These are phyloP conservation scores for Lasiodiplodia sp. DNA, from an alignment of 2,329 filamentous ascomycete species.

Conservation along the genomic window DNA sequence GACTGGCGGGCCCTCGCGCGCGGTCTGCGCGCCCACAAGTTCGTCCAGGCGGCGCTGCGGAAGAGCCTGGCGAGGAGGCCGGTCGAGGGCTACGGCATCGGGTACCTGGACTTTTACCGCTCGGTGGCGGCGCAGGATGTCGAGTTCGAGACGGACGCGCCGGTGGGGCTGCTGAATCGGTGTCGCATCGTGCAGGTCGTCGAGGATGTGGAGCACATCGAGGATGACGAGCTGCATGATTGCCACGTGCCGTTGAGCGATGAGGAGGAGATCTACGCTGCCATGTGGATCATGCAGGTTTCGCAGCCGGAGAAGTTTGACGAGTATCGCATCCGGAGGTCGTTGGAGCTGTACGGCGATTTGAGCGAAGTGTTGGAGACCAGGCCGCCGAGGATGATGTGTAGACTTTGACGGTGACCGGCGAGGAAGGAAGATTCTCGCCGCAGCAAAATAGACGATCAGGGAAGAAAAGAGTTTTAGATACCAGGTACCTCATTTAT, in stretches of 20 bases:
- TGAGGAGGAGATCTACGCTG: conserved; percentile 19
- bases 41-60: conserved; percentile 20
- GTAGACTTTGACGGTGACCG: conserved; percentile 5
- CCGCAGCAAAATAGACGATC: background rate
- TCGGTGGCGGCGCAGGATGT: conserved; percentile 7
- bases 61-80: background rate
- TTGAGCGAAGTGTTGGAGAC: conserved; percentile 10
- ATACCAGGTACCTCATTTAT: background rate
- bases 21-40: conserved; percentile 2
- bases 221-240: conserved; percentile 24
- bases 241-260: conserved; percentile 21
- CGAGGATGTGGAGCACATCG: conserved; percentile 2
- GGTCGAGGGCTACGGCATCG: conserved; percentile 18
- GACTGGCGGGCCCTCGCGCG: conserved; percentile 13
- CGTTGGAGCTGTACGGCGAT: conserved; percentile 22
- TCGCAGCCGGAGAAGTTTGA: conserved; percentile 13
- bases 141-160: background rate
- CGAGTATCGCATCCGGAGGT: conserved; percentile 16
- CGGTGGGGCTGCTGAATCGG: conserved; percentile 11
- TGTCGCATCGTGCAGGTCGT: conserved; percentile 18
- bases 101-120: conserved; percentile 18
- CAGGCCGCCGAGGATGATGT: conserved; percentile 14
- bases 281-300: conserved; percentile 23
- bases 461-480: background rate
- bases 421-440: conserved; percentile 11